Evolutionary conservation across 2,329 filamentous ascomycete species (phyloP).

Genomic region (Diaporthe vaccinii): DNA sequence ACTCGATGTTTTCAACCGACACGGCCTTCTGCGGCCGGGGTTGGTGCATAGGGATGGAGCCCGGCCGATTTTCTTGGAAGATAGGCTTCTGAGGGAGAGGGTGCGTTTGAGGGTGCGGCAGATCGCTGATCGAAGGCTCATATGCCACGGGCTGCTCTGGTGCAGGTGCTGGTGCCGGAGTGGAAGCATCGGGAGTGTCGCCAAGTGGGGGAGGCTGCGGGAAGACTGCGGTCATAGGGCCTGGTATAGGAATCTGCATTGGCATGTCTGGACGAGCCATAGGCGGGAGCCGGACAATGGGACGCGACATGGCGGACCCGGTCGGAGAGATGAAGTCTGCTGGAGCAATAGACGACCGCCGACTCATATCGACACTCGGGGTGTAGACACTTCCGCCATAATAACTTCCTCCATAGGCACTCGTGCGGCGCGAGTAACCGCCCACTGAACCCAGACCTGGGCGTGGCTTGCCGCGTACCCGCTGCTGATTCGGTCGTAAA

Average conservation of each 20-base stretch:
- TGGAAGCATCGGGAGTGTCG: constrained; percentile 39
- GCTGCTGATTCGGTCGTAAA: constrained; percentile 91
- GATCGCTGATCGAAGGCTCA: constrained; percentile 62
- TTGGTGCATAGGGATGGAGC: constrained; percentile 85
- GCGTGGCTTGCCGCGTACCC: constrained; percentile 79
- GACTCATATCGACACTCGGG: constrained; percentile 88
- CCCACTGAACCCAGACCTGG: constrained; percentile 78
- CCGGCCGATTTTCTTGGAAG: constrained; percentile 69
- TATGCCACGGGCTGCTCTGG: constrained; percentile 35
- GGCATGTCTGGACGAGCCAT: constrained; percentile 53
- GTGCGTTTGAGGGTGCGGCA: constrained; percentile 70
- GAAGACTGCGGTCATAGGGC: constrained; percentile 40
- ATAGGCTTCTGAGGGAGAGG: constrained; percentile 70
- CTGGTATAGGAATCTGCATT: constrained; percentile 45
- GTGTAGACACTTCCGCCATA: constrained; percentile 81
- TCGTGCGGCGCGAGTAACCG: constrained; percentile 83
- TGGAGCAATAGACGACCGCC: constrained; percentile 83
- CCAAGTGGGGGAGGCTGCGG: constrained; percentile 38
- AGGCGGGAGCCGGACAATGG: constrained; percentile 87
- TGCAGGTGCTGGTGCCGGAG: constrained; percentile 21
- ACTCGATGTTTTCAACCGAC: constrained; percentile 93
- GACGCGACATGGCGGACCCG: constrained; percentile 83
- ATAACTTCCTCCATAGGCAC: constrained; percentile 78
- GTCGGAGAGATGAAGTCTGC: constrained; percentile 85
- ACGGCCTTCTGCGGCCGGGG: constrained; percentile 95